Percentiles rank a stretch among this genome's conserved stretches.
Conservation (phyloP, 805 yeast genomes). For the Spathaspora girioi region DNA sequence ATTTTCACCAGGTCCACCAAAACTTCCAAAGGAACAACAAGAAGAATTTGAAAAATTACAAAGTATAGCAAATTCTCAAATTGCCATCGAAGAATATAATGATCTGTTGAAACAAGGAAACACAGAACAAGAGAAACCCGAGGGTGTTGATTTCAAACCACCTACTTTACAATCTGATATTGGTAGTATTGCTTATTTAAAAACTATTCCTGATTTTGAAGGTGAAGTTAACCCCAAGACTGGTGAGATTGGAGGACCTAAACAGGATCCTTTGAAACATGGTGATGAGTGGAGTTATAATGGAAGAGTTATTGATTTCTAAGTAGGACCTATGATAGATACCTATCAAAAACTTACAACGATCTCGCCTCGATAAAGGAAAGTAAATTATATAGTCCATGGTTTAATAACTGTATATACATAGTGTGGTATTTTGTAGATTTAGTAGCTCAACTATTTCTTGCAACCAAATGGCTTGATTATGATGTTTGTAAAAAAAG, state of each 20-base stretch:
- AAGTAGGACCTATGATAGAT: neutral
- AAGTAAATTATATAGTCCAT: too few relatives aligned
- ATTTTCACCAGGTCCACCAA: slow-evolving; percentile 53
- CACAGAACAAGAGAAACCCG: slow-evolving; percentile 2
- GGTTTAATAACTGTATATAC: too few relatives aligned
- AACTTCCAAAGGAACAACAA: slow-evolving; percentile 74
- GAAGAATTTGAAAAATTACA: slow-evolving; percentile 89
- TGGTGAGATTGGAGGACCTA: slow-evolving; percentile 96
- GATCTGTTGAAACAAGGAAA: slow-evolving; percentile 35
- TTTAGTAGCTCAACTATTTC: too few relatives aligned
- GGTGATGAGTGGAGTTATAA: slow-evolving; percentile 88
- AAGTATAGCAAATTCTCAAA: slow-evolving; percentile 72
- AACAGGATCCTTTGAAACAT: slow-evolving; percentile 90
- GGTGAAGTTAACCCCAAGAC: slow-evolving; percentile 91
- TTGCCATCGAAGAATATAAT: slow-evolving; percentile 74
- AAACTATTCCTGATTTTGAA: slow-evolving; percentile 90
- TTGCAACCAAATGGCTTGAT: neutral
- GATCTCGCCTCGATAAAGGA: too few relatives aligned
- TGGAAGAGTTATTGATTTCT: slow-evolving; percentile 95
- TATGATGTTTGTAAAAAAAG: neutral
- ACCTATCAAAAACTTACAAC: too few relatives aligned
- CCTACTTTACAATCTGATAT: slow-evolving; percentile 49
- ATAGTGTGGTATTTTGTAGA: neutral
- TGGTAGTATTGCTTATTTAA: slow-evolving; percentile 60
- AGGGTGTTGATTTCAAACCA: neutral